Conservation (phyloP, 495 filamentous ascomycete genomes). For the Hyaloscypha bicolor region DNA sequence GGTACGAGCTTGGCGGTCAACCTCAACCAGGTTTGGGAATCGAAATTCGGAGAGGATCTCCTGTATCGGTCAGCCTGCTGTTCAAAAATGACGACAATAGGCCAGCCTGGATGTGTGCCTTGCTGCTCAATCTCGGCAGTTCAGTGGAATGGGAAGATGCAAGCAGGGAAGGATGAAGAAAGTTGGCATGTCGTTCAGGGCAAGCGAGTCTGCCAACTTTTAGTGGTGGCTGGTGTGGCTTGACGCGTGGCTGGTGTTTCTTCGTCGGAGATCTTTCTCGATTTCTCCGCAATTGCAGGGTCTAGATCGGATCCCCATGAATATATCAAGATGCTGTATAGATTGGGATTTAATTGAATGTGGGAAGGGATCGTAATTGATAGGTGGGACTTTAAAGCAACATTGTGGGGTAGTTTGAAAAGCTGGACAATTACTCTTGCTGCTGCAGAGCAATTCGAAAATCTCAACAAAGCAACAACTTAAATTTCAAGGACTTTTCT, state of each 20-base stretch:
- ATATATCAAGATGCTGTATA: neutral
- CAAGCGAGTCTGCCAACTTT: slow-evolving; percentile 5
- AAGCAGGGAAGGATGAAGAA: neutral
- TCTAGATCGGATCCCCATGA: slow-evolving; percentile 21
- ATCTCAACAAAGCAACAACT: too few relatives aligned
- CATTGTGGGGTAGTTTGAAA: too few relatives aligned
- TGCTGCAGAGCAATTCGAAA: too few relatives aligned
- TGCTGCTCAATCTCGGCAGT: neutral
- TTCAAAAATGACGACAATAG: neutral
- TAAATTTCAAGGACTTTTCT: too few relatives aligned
- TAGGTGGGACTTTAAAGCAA: too few relatives aligned
- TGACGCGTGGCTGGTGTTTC: neutral
- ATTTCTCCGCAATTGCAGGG: slow-evolving; percentile 15
- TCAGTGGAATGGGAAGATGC: too few relatives aligned
- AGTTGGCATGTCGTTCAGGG: slow-evolving; percentile 16
- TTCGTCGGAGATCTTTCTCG: neutral
- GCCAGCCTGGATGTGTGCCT: neutral
- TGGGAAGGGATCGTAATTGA: neutral
- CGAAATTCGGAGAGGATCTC: neutral
- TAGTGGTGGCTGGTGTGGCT: slow-evolving; percentile 4
- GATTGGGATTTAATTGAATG: neutral
- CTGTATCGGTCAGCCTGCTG: neutral
- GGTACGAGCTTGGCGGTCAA: neutral
- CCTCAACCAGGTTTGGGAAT: slow-evolving; percentile 1
- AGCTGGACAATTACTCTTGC: too few relatives aligned